Conservation (phyloP, 257 asterid genomes). For the Solanum commersonii region DNA sequence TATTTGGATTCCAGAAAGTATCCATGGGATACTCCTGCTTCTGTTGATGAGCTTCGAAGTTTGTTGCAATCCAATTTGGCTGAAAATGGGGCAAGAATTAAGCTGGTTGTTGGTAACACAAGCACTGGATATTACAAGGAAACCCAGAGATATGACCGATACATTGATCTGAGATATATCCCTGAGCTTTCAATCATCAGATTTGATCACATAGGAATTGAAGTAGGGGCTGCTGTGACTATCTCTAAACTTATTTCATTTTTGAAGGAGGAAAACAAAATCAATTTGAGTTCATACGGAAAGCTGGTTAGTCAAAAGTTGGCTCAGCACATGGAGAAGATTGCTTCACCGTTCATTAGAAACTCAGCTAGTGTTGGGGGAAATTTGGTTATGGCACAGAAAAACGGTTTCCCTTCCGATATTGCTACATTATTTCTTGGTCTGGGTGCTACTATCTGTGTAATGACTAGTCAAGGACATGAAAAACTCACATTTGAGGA, state of each 20-base stretch:
- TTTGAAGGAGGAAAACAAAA: conserved; percentile 21
- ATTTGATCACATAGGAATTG: conserved; percentile 28
- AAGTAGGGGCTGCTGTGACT: conserved; percentile 58
- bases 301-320: conserved; percentile 26
- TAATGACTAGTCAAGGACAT: conserved; percentile 16
- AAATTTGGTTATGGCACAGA: conserved; percentile 66
- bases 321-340: conserved; percentile 59
- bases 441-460: conserved; percentile 29
- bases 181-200: conserved; percentile 39
- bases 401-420: conserved; percentile 58
- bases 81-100: conserved; percentile 21
- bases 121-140: conserved; percentile 65
- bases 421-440: conserved; percentile 54
- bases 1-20: conserved; percentile 27
- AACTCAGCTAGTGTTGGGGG: conserved; percentile 70
- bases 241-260: conserved; percentile 35
- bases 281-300: conserved; percentile 5
- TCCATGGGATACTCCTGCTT: conserved; percentile 55
- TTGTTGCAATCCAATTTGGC: conserved; percentile 22
- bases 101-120: conserved; percentile 63
- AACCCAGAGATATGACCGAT: conserved; percentile 21
- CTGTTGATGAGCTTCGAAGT: conserved; percentile 41
- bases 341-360: conserved; percentile 44
- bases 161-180: conserved; percentile 49
- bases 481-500: conserved; percentile 39